Conservation (phyloP, 202 grass and related monocot species). For the Musa balbisiana region DNA sequence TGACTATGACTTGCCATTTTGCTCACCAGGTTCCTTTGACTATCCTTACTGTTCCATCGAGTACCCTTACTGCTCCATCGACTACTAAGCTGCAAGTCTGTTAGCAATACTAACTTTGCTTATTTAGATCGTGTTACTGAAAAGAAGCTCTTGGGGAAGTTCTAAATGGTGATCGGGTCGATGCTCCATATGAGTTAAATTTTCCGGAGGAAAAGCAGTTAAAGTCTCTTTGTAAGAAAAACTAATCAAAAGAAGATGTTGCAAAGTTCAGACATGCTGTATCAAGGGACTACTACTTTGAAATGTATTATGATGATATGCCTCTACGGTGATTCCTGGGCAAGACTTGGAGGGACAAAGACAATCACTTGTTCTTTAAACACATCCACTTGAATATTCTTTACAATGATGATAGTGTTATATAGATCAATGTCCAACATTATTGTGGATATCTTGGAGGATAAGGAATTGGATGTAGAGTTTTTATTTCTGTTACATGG, state of each 20-base stretch:
- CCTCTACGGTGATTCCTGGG: constrained; percentile 20
- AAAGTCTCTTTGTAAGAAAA: background rate
- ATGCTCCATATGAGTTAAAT: constrained; percentile 18
- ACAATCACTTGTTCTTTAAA: no score
- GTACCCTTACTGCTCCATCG: background rate
- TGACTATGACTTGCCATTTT: constrained; percentile 14
- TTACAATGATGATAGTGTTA: constrained; percentile 13
- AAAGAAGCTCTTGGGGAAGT: constrained; percentile 15
- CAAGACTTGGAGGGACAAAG: constrained; percentile 3
- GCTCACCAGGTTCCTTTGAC: background rate
- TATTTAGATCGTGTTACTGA: constrained; percentile 9
- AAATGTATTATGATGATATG: constrained; percentile 23
- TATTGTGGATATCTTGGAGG: constrained; percentile 8
- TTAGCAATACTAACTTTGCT: background rate
- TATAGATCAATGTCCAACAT: constrained; percentile 15
- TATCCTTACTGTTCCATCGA: no score
- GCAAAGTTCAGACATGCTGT: constrained; percentile 7
- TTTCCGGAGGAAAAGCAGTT: background rate
- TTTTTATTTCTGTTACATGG: constrained; percentile 4
- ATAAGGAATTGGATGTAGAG: constrained; percentile 11
- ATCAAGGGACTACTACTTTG: constrained; percentile 11
- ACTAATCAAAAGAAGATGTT: constrained; percentile 9
- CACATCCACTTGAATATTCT: background rate
- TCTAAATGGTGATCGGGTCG: constrained; percentile 24
- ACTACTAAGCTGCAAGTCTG: background rate